phyloP scores from a whole-genome alignment of 176 grass and related monocot species.

The Coix lacrymajobi region DNA sequence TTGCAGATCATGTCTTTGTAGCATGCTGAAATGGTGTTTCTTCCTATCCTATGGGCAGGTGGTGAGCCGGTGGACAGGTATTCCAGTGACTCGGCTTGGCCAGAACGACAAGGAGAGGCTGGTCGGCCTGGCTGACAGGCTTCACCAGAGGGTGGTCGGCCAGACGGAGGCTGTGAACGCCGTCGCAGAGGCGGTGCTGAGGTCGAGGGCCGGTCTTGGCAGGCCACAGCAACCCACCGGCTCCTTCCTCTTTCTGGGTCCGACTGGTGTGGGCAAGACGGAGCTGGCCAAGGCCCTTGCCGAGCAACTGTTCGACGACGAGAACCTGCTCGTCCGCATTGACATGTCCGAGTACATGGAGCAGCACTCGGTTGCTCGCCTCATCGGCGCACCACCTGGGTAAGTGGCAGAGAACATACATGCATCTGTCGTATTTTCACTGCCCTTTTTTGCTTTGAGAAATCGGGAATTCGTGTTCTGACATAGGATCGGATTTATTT shows the following conservation, averaged over 20 bases:
- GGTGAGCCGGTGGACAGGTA: constrained; percentile 73
- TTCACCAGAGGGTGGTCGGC: constrained; percentile 61
- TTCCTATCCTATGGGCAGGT: constrained; percentile 19
- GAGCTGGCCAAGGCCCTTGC: constrained; percentile 96
- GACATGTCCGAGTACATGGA: constrained; percentile 99
- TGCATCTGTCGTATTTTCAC: not conserved
- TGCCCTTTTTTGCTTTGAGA: not conserved
- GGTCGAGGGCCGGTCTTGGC: constrained; percentile 80
- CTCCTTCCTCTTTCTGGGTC: constrained; percentile 88
- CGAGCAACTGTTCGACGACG: constrained; percentile 91
- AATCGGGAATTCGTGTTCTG: not conserved
- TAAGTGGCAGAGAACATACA: not conserved
- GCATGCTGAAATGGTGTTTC: not conserved
- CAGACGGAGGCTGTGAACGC: constrained; percentile 62
- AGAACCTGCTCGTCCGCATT: constrained; percentile 87
- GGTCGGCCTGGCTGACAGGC: constrained; percentile 56
- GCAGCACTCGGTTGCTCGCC: constrained; percentile 83
- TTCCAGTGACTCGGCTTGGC: constrained; percentile 78
- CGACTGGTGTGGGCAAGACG: constrained; percentile 89
- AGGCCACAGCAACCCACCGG: constrained; percentile 88
- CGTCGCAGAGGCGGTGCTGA: constrained; percentile 76
- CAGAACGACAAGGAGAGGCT: constrained; percentile 76
- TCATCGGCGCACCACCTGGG: constrained; percentile 93
- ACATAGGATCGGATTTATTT: not conserved
- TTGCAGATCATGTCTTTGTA: too few species aligned